phyloP scores from a whole-genome alignment of 768 basidiomycete species.

The Polyporus arcularius region DNA sequence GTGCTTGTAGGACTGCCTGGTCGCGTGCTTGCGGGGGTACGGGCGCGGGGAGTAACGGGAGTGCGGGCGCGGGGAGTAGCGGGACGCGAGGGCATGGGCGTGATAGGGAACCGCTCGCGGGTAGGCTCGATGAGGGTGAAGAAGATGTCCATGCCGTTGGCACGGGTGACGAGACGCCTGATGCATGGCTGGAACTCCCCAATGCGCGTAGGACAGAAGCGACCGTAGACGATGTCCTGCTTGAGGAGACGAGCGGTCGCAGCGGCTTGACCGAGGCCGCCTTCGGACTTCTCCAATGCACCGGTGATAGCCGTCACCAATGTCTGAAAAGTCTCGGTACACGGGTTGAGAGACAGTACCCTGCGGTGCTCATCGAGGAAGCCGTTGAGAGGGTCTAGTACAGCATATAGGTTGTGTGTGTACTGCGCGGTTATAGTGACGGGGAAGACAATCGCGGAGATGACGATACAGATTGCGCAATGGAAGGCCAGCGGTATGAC shows the following conservation, averaged over 20 bases:
- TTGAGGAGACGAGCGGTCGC: constrained; percentile 53
- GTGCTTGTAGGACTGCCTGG: constrained; percentile 31
- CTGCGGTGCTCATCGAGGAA: constrained; percentile 48
- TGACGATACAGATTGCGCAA: constrained; percentile 52
- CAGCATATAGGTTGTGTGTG: constrained; percentile 46
- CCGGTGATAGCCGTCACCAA: constrained; percentile 39
- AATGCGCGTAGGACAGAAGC: constrained; percentile 63
- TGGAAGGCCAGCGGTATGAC: constrained; percentile 62
- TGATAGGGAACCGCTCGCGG: constrained; percentile 50
- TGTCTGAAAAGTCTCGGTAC: constrained; percentile 41
- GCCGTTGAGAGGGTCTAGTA: constrained; percentile 49
- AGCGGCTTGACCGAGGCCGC: constrained; percentile 51
- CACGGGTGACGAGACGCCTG: constrained; percentile 53
- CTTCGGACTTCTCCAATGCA: constrained; percentile 43
- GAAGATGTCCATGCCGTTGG: constrained; percentile 64
- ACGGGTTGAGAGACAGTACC: constrained; percentile 46
- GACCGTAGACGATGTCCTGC: constrained; percentile 59
- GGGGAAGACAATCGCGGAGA: constrained; percentile 62
- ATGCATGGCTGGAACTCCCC: constrained; percentile 47
- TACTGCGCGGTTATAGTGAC: constrained; percentile 61
- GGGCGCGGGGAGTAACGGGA: constrained; percentile 24
- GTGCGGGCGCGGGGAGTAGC: constrained; percentile 43
- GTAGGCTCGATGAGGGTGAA: constrained; percentile 65
- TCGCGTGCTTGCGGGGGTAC: constrained; percentile 26
- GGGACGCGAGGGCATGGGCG: constrained; percentile 34